Base-by-base conservation (phyloP, 2,329 filamentous ascomycete species). In the Pyrenochaeta sp. region DNA sequence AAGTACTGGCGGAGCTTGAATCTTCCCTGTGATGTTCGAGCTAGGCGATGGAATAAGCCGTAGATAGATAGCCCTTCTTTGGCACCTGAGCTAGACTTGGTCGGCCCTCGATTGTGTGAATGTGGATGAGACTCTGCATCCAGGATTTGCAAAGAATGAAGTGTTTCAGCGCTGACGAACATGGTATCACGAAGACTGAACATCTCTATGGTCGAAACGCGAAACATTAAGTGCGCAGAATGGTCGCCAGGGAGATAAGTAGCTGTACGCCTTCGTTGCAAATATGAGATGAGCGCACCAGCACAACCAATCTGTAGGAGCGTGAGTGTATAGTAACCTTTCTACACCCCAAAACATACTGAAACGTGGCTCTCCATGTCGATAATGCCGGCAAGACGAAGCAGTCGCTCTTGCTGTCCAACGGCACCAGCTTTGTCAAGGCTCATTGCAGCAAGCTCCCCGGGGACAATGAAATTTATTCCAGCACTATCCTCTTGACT, bases 1-100 rank as follows among this genome's bases (percentile, higher is more conserved):
- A 99, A 95, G 45, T 90, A 84, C 64, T 91, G 88, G n/a, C 90
- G 88, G 4, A 99, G 81, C 37, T 84, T 82, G 21, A 79, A 69
- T 63, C 87, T 91, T 0, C 95, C 95, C 71, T 97, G 92, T 1
- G 90, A 83, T 3, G 92, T 97, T 49, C 84, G 84, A 21, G 90
- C 87, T 27, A 95, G 79, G 49, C 86, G 82, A 52, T 89, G 86
- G 56, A 97, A 96, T 0, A 98, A 78, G 0, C 91, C 93, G 72
- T 90, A 97, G 0, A 97, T 78, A 0, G 91, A 98, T 1, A 95
- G 81, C 14, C 87, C 90, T 76, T 96, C 92, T 72, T 94, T 97
- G 0, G 85, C 83, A 17, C 85, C 87, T 1, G 83, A 86, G 21
- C 80, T 82, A 27, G 81, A 81, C 59, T 80, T 84, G 6, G 82